Percentiles rank a stretch among this genome's conserved stretches.
These are phyloP conservation scores for Annulohypoxylon truncatum DNA, from an alignment of 2,329 filamentous ascomycete genomes.

Conservation along the genomic window DNA sequence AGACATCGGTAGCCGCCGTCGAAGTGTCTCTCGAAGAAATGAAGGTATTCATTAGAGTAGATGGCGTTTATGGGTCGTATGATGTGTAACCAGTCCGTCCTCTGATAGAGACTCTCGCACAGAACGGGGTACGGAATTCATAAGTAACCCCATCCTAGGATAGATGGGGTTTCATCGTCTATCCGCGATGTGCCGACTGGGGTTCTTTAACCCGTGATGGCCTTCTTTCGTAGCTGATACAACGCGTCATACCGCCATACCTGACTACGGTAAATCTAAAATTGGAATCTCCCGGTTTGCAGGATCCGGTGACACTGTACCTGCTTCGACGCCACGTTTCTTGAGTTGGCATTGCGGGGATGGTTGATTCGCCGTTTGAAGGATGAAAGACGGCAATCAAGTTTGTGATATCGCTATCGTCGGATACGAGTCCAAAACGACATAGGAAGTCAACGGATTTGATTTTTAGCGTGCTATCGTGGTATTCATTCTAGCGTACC, in stretches of 20 bases:
- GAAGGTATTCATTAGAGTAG: neutral
- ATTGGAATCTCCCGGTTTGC: neutral
- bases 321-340: neutral
- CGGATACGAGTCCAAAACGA: neutral
- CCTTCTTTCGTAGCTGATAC: neutral
- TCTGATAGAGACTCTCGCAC: neutral
- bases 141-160: neutral
- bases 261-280: neutral
- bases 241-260: conserved; percentile 6
- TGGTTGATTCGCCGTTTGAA: neutral
- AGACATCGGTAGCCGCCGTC: neutral
- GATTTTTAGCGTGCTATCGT: neutral
- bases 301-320: neutral
- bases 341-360: neutral
- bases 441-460: neutral
- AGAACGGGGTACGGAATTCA: neutral
- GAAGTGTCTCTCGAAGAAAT: neutral
- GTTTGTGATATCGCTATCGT: neutral
- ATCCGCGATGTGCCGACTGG: neutral
- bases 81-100: neutral
- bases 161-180: neutral
- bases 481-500: neutral
- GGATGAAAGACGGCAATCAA: neutral
- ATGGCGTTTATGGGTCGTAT: neutral
- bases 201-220: neutral